Evolutionary conservation across 2,329 filamentous ascomycete species (phyloP).

Genomic region (Alternaria alternata): DNA sequence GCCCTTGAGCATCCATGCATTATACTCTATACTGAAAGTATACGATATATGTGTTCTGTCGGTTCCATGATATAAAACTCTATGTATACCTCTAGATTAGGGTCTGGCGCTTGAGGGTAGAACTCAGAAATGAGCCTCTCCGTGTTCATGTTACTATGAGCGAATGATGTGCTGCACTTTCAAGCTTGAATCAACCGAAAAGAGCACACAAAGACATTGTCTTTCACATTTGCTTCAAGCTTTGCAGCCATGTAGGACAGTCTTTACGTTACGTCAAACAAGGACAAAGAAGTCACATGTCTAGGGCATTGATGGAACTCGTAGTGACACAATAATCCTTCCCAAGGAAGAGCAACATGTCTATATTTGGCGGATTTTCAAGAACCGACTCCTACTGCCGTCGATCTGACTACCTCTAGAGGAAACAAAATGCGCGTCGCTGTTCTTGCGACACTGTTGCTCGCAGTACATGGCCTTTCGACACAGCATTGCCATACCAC

Average conservation of each 20-base stretch:
- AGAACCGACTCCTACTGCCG: background rate
- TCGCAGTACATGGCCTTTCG: background rate
- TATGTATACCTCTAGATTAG: no score
- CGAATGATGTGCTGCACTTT: background rate
- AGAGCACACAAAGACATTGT: background rate
- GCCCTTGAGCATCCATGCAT: no score
- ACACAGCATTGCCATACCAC: background rate
- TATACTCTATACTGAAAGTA: no score
- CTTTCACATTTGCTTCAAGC: constrained; percentile 1
- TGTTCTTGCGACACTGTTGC: background rate
- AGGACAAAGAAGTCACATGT: background rate
- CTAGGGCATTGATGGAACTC: background rate
- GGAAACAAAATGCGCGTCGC: background rate
- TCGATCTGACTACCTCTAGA: background rate
- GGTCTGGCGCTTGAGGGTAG: no score
- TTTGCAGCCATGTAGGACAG: background rate
- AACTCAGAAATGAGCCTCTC: no score
- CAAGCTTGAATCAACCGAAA: background rate
- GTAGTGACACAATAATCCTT: background rate
- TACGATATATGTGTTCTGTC: no score
- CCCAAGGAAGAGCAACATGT: background rate
- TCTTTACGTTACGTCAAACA: background rate
- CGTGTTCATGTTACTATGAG: background rate
- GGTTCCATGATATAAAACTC: no score
- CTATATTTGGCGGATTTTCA: background rate